Evolutionary conservation across 441 rosid species (phyloP).

Genomic region (Monsonia emarginata): DNA sequence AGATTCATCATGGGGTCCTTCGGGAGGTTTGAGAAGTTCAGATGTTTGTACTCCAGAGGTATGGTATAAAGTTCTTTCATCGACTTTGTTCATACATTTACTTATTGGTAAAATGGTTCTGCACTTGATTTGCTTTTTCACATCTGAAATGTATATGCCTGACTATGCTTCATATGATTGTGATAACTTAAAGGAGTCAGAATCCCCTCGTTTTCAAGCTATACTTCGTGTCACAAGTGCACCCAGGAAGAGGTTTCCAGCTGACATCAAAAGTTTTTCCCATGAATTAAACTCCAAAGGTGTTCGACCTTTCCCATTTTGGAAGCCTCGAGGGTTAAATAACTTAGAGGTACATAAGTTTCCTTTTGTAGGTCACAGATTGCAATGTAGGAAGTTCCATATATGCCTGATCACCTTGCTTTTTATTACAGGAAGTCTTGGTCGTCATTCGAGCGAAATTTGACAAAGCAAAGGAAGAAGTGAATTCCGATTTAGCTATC

Average conservation of each 20-base stretch:
- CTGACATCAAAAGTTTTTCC: conserved; percentile 92
- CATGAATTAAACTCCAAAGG: conserved; percentile 97
- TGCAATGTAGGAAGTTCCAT: conserved; percentile 9
- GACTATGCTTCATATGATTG: conserved; percentile 45
- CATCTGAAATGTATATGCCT: not conserved
- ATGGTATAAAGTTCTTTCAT: conserved; percentile 20
- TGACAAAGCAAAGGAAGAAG: conserved; percentile 98
- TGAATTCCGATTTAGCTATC: conserved; percentile 84
- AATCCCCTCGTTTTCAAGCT: conserved; percentile 97
- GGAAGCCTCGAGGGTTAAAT: conserved; percentile 80
- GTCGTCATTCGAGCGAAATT: conserved; percentile 73
- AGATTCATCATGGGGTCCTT: conserved; percentile 40
- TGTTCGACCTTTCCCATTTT: conserved; percentile 85
- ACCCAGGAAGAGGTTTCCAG: conserved; percentile 77
- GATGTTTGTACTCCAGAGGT: conserved; percentile 92
- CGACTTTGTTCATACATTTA: conserved; percentile 19
- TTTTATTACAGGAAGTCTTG: conserved; percentile 54
- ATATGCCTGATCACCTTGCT: conserved; percentile 20
- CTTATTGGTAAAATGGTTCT: not conserved
- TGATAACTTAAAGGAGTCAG: conserved; percentile 86
- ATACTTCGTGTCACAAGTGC: conserved; percentile 91
- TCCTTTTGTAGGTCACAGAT: conserved; percentile 5
- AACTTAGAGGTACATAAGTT: conserved; percentile 61
- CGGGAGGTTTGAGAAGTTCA: conserved; percentile 62
- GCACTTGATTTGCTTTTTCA: conserved; percentile 15